Conservation (phyloP, 495 filamentous ascomycete species). For the Hypoxylon lenormandii region DNA sequence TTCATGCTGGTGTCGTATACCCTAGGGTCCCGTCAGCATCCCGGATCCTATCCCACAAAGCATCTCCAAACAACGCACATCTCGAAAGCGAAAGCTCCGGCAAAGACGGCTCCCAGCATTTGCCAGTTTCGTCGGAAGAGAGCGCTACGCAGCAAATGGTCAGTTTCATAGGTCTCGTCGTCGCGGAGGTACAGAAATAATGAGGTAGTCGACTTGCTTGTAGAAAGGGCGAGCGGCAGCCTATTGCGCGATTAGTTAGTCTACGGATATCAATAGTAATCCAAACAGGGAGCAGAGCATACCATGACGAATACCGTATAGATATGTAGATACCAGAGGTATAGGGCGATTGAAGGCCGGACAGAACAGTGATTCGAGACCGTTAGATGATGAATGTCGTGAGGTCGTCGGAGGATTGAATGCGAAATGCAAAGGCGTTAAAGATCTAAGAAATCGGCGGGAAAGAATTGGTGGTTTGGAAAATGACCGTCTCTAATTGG, state of each 20-base stretch:
- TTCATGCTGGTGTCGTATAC: constrained; percentile 80
- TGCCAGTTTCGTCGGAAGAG: constrained; percentile 85
- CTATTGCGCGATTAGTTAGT: constrained; percentile 54
- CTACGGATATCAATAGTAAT: background rate
- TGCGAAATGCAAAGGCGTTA: constrained; percentile 10
- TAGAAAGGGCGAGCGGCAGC: constrained; percentile 71
- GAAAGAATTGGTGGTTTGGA: constrained; percentile 44
- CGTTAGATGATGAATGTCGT: constrained; percentile 18
- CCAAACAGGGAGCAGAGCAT: constrained; percentile 18
- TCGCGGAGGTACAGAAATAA: constrained; percentile 5
- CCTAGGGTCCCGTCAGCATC: constrained; percentile 63
- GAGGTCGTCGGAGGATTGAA: constrained; percentile 16
- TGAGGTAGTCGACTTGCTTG: constrained; percentile 74
- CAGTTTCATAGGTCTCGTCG: constrained; percentile 45
- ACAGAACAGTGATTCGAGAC: constrained; percentile 8
- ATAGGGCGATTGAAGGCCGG: background rate
- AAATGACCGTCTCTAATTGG: constrained; percentile 54
- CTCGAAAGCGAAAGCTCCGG: constrained; percentile 88
- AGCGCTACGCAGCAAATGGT: constrained; percentile 66
- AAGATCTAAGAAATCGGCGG: constrained; percentile 34
- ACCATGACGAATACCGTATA: constrained; percentile 54
- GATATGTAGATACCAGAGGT: constrained; percentile 6
- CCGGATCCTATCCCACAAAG: constrained; percentile 1
- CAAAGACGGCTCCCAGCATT: constrained; percentile 88
- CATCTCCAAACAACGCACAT: constrained; percentile 70